Conservation (phyloP, 257 asterid species). For the Solanum peruvianum region DNA sequence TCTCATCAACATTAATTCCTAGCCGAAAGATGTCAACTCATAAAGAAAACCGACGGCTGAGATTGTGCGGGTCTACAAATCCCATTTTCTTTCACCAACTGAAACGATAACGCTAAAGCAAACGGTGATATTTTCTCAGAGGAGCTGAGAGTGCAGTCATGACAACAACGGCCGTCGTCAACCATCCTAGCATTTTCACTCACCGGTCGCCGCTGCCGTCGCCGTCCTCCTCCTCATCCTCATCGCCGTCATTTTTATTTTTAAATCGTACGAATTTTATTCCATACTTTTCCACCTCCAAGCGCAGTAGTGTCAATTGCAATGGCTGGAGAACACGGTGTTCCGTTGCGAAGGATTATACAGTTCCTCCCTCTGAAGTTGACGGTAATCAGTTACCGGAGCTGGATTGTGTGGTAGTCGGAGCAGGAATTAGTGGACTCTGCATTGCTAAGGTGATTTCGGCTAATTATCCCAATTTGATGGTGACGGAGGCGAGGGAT, state of each 20-base stretch:
- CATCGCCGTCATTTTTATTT: slow-evolving; percentile 3
- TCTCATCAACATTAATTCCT: background rate
- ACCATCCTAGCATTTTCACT: background rate
- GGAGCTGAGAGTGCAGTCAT: background rate
- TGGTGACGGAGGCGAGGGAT: slow-evolving; percentile 87
- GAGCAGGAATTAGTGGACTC: slow-evolving; percentile 90
- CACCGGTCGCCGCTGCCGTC: background rate
- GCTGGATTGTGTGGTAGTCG: slow-evolving; percentile 80
- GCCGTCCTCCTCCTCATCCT: background rate
- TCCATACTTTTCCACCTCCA: background rate
- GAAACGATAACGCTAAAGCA: background rate
- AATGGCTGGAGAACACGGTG: slow-evolving; percentile 25
- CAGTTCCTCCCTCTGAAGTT: slow-evolving; percentile 23
- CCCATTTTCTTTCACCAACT: background rate
- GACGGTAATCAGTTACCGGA: slow-evolving; percentile 1
- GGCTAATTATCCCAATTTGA: slow-evolving; percentile 41
- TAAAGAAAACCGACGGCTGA: background rate
- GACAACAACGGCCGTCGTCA: background rate
- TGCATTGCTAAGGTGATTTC: slow-evolving; percentile 75
- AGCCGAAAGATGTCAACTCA: background rate
- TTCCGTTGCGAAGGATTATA: slow-evolving; percentile 23
- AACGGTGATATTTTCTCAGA: background rate
- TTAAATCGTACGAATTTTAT: background rate
- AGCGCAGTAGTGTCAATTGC: background rate
- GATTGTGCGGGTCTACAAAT: background rate